A percentile compares a stretch with the other conserved stretches of the same genome.
phyloP scores from a whole-genome alignment of 2,329 filamentous ascomycete genomes.

The Anthostomella pinea region DNA sequence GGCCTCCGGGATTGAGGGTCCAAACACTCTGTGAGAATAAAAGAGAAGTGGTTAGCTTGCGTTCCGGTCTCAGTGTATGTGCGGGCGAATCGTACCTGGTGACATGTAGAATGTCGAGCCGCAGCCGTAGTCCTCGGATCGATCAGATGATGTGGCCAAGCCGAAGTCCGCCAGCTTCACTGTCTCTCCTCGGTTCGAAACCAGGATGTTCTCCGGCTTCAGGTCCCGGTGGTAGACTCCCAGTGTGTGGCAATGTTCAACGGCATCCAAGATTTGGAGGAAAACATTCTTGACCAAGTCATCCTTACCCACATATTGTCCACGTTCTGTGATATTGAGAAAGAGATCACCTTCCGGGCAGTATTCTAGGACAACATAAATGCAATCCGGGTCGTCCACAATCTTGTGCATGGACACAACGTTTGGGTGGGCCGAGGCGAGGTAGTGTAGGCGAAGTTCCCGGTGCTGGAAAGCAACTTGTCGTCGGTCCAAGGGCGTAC shows the following conservation, averaged over 20 bases:
- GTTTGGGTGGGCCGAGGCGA: slow-evolving; percentile 85
- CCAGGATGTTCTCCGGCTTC: slow-evolving; percentile 97
- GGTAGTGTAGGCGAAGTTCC: slow-evolving; percentile 88
- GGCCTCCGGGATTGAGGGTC: slow-evolving; percentile 71
- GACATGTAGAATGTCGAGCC: slow-evolving; percentile 99
- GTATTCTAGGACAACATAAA: slow-evolving; percentile 94
- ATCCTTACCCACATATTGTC: slow-evolving; percentile 92
- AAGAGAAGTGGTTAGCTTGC: slow-evolving; percentile 23
- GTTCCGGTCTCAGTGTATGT: slow-evolving; percentile 11
- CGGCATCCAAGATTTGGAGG: slow-evolving; percentile 93
- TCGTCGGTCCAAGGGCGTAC: slow-evolving; percentile 71
- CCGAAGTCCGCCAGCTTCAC: slow-evolving; percentile 98
- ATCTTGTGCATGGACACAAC: slow-evolving; percentile 94
- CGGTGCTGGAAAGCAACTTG: slow-evolving; percentile 88
- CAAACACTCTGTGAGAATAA: slow-evolving; percentile 69
- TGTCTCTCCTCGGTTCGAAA: slow-evolving; percentile 81
- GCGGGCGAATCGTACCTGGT: slow-evolving; percentile 67
- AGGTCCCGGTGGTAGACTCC: slow-evolving; percentile 97
- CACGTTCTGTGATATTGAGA: slow-evolving; percentile 93
- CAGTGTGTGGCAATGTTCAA: slow-evolving; percentile 87
- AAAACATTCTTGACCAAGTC: slow-evolving; percentile 82
- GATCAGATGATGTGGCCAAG: slow-evolving; percentile 78
- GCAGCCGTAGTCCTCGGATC: slow-evolving; percentile 93
- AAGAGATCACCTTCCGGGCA: slow-evolving; percentile 97
- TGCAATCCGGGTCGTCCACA: slow-evolving; percentile 86